Conservation (phyloP, 768 basidiomycete species). For the Cyathus striatus region DNA sequence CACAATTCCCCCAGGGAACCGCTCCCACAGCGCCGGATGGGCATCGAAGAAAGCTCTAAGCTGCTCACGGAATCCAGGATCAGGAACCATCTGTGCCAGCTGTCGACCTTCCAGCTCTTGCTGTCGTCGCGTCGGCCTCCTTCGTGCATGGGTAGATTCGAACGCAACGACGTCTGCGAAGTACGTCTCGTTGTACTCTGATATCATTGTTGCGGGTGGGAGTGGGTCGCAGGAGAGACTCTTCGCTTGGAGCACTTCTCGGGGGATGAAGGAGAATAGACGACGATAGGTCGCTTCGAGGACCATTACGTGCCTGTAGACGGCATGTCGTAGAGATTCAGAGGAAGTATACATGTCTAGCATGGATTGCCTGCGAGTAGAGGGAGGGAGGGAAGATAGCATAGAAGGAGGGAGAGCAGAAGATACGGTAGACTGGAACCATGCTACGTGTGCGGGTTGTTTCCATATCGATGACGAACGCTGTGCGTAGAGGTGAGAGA, state of each 20-base stretch:
- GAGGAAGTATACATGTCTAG: conserved; percentile 32
- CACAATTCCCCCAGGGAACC: conserved; percentile 62
- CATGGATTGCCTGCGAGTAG: conserved; percentile 25
- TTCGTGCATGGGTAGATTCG: conserved; percentile 23
- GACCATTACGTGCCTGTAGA: conserved; percentile 78
- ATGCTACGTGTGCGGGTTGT: conserved; percentile 55
- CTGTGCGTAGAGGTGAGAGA: conserved; percentile 85
- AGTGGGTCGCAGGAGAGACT: conserved; percentile 82
- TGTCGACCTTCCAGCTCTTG: conserved; percentile 43
- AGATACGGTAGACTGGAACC: conserved; percentile 63
- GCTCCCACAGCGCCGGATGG: conserved; percentile 45
- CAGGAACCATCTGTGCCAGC: conserved; percentile 54
- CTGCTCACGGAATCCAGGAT: conserved; percentile 51
- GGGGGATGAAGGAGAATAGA: conserved; percentile 71
- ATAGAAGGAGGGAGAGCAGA: conserved; percentile 34
- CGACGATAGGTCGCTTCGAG: conserved; percentile 55
- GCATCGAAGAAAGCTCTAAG: conserved; percentile 56
- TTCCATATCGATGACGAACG: conserved; percentile 83
- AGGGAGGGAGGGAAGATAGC: conserved; percentile 26
- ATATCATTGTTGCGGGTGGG: conserved; percentile 61
- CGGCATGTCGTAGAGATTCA: conserved; percentile 41
- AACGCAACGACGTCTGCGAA: conserved; percentile 62
- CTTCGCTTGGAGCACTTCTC: conserved; percentile 41
- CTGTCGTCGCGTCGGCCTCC: conserved; percentile 33
- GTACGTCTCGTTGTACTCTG: conserved; percentile 67